A percentile compares a stretch with the other conserved stretches of the same genome.
Evolutionary conservation across 2,329 filamentous ascomycete genomes (phyloP).

Genomic region (Fusarium setosum): DNA sequence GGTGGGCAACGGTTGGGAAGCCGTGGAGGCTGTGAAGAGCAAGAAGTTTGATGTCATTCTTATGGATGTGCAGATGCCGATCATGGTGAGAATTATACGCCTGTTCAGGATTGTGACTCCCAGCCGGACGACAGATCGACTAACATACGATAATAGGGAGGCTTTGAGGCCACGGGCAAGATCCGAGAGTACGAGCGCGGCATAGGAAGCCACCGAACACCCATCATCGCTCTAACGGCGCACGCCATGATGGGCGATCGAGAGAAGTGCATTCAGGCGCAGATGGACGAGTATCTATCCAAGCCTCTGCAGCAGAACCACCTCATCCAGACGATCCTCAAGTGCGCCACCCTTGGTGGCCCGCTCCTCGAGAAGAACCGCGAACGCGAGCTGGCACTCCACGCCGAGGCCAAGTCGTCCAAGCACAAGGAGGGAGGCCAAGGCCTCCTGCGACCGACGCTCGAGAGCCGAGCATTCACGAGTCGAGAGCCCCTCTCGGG

Average conservation of each 20-base stretch:
- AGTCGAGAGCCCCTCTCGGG: constrained; percentile 70
- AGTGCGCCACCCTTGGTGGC: constrained; percentile 92
- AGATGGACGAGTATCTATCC: constrained; percentile 99
- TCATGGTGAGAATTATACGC: constrained; percentile 77
- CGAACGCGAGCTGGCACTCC: constrained; percentile 67
- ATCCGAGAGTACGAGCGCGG: constrained; percentile 94
- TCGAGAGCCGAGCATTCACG: constrained; percentile 75
- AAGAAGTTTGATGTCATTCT: constrained; percentile 96
- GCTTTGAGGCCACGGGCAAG: constrained; percentile 96
- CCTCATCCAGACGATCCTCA: constrained; percentile 96
- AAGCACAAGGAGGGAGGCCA: constrained; percentile 53
- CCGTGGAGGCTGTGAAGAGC: constrained; percentile 90
- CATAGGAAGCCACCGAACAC: constrained; percentile 83
- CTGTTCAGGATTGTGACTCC: background rate
- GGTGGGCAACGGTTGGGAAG: constrained; percentile 93
- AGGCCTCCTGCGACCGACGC: constrained; percentile 52
- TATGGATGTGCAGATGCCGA: constrained; percentile 99
- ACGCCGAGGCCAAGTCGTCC: constrained; percentile 59
- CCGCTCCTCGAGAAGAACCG: constrained; percentile 82
- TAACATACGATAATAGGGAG: constrained; percentile 71
- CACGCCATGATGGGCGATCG: constrained; percentile 99
- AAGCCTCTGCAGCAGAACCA: constrained; percentile 98
- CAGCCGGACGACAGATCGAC: constrained; percentile 14
- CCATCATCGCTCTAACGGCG: constrained; percentile 95
- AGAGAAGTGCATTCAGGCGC: constrained; percentile 97